Evolutionary conservation across 768 basidiomycete species (phyloP).

Genomic region (Boletales sp.): DNA sequence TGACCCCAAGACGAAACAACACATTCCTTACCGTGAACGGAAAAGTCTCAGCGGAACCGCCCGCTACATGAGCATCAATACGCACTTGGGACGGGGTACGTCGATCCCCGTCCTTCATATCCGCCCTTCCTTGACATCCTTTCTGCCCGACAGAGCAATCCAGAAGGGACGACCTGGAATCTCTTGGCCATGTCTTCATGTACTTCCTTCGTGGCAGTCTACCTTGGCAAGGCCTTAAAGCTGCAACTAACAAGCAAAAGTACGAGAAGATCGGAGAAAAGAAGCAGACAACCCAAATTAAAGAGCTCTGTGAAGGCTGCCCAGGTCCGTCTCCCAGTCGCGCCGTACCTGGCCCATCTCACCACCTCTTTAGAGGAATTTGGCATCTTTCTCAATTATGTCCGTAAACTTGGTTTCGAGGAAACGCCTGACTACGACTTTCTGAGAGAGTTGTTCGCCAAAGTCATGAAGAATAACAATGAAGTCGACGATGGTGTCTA

Average conservation of each 20-base stretch:
- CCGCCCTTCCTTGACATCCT: neutral
- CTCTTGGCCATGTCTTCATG: slow-evolving; percentile 99
- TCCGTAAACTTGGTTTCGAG: slow-evolving; percentile 97
- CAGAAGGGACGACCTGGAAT: slow-evolving; percentile 94
- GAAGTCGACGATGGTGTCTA: slow-evolving; percentile 92
- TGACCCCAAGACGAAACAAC: slow-evolving; percentile 98
- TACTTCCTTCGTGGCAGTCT: slow-evolving; percentile 96
- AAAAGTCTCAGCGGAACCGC: slow-evolving; percentile 97
- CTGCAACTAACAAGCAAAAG: slow-evolving; percentile 99
- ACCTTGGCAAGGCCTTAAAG: slow-evolving; percentile 99
- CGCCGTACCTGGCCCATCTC: slow-evolving; percentile 2
- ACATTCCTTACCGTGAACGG: slow-evolving; percentile 97
- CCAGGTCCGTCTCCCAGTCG: slow-evolving; percentile 57
- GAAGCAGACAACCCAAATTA: slow-evolving; percentile 98
- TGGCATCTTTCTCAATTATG: slow-evolving; percentile 97
- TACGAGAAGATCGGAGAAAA: slow-evolving; percentile 99
- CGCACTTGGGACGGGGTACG: slow-evolving; percentile 92
- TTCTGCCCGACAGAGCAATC: slow-evolving; percentile 63
- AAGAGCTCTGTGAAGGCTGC: slow-evolving; percentile 93
- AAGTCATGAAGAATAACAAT: slow-evolving; percentile 86
- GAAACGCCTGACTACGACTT: slow-evolving; percentile 99
- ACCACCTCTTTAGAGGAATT: slow-evolving; percentile 75
- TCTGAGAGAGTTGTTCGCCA: slow-evolving; percentile 89
- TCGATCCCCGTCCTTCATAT: slow-evolving; percentile 3
- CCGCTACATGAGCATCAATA: slow-evolving; percentile 99